Evolutionary conservation across 2,329 filamentous ascomycete genomes (phyloP).

Genomic region (Fusarium tricinctum): DNA sequence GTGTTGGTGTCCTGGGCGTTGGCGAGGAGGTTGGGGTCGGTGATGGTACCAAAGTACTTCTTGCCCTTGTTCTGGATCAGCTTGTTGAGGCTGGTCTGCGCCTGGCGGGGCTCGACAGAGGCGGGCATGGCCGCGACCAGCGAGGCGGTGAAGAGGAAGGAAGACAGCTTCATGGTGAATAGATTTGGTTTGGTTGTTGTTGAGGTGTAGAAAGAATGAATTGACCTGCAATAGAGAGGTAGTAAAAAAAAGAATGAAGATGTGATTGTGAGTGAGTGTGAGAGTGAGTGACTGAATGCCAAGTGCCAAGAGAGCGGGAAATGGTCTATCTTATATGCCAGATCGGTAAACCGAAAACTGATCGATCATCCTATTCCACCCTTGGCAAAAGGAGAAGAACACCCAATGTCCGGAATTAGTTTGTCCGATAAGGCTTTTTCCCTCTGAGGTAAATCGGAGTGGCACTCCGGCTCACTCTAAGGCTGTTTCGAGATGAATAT

Average conservation of each 20-base stretch:
- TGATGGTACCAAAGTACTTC: constrained; percentile 72
- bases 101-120: constrained; percentile 25
- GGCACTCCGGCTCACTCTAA: constrained; percentile 1
- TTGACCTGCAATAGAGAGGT: constrained; percentile 21
- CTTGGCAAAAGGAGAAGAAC: neutral
- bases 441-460: constrained; percentile 2
- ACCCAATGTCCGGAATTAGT: neutral
- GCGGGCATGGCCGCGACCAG: constrained; percentile 33
- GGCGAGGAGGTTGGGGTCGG: constrained; percentile 67
- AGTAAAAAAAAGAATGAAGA: constrained; percentile 7
- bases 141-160: constrained; percentile 29
- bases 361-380: neutral
- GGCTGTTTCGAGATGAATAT: constrained; percentile 13
- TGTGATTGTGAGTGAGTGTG: constrained; percentile 5
- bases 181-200: neutral
- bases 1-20: constrained; percentile 56
- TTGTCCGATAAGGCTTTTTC: constrained; percentile 8
- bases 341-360: neutral
- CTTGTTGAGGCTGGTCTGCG: constrained; percentile 19
- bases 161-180: constrained; percentile 25
- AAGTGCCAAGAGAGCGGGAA: constrained; percentile 22
- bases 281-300: constrained; percentile 8
- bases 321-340: constrained; percentile 7
- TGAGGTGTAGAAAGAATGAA: constrained; percentile 5
- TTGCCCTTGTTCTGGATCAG: constrained; percentile 70